phyloP scores from a whole-genome alignment of 306 rosid species.

The Ceratonia siliqua region DNA sequence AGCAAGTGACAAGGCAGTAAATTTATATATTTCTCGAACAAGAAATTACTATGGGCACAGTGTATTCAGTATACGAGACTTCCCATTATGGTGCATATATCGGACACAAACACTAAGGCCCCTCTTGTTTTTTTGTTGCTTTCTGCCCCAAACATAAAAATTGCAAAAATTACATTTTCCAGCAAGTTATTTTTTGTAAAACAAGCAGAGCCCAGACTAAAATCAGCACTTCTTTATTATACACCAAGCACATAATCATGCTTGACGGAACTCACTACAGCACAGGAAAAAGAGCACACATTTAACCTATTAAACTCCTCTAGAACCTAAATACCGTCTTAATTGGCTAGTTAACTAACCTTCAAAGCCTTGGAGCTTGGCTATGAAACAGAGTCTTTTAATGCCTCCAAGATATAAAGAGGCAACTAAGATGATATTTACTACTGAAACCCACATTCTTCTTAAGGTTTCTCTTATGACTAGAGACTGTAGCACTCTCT shows the following conservation, averaged over 20 bases:
- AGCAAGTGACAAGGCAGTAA: conserved; percentile 22
- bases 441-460: background rate
- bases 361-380: background rate
- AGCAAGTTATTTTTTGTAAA: background rate
- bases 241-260: background rate
- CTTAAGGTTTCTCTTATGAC: background rate
- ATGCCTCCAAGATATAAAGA: background rate
- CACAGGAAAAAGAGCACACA: background rate
- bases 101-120: too few species aligned
- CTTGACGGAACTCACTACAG: background rate
- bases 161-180: too few species aligned
- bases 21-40: conserved; percentile 12
- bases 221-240: background rate
- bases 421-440: background rate
- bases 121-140: too few species aligned
- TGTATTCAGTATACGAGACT: background rate
- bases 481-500: background rate
- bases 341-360: background rate
- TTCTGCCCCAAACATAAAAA: background rate
- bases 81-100: background rate
- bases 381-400: background rate
- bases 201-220: background rate
- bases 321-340: background rate
- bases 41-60: conserved; percentile 2
- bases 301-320: background rate